phyloP scores from a whole-genome alignment of 495 filamentous ascomycete genomes.

The Peziza echinospora region DNA sequence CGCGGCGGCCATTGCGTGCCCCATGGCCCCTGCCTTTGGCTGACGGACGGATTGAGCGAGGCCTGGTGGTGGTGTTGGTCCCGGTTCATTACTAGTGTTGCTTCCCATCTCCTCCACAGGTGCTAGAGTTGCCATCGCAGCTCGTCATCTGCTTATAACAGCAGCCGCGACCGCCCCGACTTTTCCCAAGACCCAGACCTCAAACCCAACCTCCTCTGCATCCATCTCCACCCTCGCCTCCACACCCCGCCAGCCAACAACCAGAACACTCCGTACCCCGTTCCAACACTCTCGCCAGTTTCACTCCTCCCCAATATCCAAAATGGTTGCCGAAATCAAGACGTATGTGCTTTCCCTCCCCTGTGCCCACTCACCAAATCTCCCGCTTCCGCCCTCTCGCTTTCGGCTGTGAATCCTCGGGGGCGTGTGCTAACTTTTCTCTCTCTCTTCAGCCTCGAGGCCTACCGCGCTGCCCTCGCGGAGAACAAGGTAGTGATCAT shows the following conservation, averaged over 20 bases:
- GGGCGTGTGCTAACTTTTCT: background rate
- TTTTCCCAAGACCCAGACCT: no score
- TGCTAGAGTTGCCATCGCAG: background rate
- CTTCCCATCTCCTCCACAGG: no score
- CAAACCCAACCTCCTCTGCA: background rate
- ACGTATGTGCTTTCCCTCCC: background rate
- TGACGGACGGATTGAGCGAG: no score
- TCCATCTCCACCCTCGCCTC: background rate
- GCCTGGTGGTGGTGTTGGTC: no score
- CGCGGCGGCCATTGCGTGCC: no score
- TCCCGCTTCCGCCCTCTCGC: no score
- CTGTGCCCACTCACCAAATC: no score
- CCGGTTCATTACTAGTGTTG: no score
- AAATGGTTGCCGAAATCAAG: background rate
- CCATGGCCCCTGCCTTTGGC: no score
- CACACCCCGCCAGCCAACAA: background rate
- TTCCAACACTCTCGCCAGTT: background rate
- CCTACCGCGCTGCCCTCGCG: conserved; percentile 35
- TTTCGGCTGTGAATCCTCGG: no score
- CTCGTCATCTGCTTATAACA: background rate
- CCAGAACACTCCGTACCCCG: background rate
- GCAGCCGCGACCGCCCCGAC: background rate
- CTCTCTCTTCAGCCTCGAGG: background rate
- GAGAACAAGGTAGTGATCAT: conserved; percentile 43
- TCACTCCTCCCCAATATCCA: background rate